Base-by-base conservation (phyloP, 2,329 filamentous ascomycete genomes). In the Stagonosporopsis chrysanthemi region DNA sequence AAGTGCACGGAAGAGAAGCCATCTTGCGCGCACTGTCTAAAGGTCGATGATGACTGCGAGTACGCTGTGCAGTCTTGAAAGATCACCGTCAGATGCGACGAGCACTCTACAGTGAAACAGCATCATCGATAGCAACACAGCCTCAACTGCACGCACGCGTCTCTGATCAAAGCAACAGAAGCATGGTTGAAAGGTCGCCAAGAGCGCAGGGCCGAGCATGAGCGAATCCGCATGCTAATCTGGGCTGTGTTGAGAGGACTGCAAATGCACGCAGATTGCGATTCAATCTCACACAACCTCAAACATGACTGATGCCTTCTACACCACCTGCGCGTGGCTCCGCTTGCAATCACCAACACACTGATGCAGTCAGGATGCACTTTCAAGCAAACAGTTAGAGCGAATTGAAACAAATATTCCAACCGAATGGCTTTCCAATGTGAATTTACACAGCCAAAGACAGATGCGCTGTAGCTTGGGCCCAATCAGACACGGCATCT, bases 1-100 rank as follows among this genome's bases (percentile, higher is more conserved):
- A 71, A 73, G 52, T 75, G 72, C 41, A 69, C 66, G 17, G 68
- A 75, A 64, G 69, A 72, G 41, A 65, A 58, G 26, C 73, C 70
- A 6, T 67, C 58, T 1, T 73, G 71, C 54, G 65, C 68, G 2
- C 60, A 72, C 50, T 74, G 70, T 43, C 44, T 72, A 28, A 72
- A 66, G 26, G 14, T 70, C 5, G 65, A 70, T 24, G 68, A 71
- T 26, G 65, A 69, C 41, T 74, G 70, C 53, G 56, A 64, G 39
- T 72, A 74, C 31, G 55, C 63, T 4, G 54, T 65, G n/a, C 52
- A 64, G 31, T 56, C 60, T 6, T 68, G 61, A 67, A 22, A 36
- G 1, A 2, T 8, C 14, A 3, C 5, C 12, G 6, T 35, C 19
- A 8, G 8, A 9, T 24, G n/a, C 22, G 43, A 19, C 29, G n/a